Percentiles rank a stretch among this genome's conserved stretches.
These are phyloP conservation scores for Suhomyces kunorum DNA, from an alignment of 1,139 yeast genomes.

Conservation along the genomic window DNA sequence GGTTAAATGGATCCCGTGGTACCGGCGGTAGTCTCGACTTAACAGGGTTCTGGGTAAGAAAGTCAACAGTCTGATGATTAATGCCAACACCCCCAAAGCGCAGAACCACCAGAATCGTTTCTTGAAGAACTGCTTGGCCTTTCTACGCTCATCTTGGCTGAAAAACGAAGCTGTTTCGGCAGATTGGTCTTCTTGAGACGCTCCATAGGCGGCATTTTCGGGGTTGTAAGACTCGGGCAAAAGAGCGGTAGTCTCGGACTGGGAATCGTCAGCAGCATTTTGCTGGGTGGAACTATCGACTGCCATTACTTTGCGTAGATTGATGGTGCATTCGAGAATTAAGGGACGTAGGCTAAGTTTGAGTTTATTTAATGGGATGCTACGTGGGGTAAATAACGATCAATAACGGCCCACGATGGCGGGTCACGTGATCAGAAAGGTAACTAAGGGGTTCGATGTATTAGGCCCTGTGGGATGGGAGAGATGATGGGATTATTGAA, in stretches of 20 bases:
- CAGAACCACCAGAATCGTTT: constrained; percentile 53
- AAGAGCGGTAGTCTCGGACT: constrained; percentile 6
- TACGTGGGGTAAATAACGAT: background rate
- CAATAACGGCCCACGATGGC: background rate
- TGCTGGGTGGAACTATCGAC: background rate
- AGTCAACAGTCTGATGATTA: constrained; percentile 61
- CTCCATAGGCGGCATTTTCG: background rate
- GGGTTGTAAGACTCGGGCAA: background rate
- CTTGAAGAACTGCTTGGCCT: constrained; percentile 6
- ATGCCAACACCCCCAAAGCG: constrained; percentile 54
- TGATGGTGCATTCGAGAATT: constrained; percentile 3
- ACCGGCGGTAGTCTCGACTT: constrained; percentile 75
- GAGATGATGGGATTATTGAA: too few species aligned
- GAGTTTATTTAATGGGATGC: background rate
- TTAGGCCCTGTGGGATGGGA: too few species aligned
- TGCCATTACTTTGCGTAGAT: background rate
- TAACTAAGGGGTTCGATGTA: background rate
- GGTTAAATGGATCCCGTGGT: constrained; percentile 66
- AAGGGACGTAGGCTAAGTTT: background rate
- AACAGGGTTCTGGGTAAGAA: constrained; percentile 87
- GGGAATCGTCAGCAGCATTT: background rate
- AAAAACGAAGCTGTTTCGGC: constrained; percentile 1
- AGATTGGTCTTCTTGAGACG: background rate
- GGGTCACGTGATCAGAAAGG: constrained; percentile 1
- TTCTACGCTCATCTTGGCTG: background rate